Percentiles rank a stretch among this genome's conserved stretches.
Conservation (phyloP, 2,329 filamentous ascomycete species). For the Aspergillus clavatus region DNA sequence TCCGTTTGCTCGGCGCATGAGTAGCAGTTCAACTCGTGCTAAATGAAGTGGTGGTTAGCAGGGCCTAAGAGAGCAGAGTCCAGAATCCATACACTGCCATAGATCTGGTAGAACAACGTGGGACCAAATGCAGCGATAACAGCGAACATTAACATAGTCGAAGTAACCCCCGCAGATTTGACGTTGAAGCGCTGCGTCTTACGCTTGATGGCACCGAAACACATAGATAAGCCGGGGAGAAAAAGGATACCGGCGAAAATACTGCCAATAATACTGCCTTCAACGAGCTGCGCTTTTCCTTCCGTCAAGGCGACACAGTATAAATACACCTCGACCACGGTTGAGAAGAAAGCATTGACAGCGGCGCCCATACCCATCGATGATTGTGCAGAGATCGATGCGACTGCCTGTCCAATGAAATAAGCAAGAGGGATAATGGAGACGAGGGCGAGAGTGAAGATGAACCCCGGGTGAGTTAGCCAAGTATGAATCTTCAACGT, state of each 20-base stretch:
- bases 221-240: conserved; percentile 93
- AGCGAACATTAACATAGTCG: conserved; percentile 95
- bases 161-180: conserved; percentile 90
- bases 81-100: conserved; percentile 65
- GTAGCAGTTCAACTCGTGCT: conserved; percentile 86
- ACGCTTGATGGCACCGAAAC: conserved; percentile 93
- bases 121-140: conserved; percentile 93
- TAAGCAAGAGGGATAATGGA: conserved; percentile 97
- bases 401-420: conserved; percentile 97
- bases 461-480: conserved; percentile 75
- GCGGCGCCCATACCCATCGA: conserved; percentile 97
- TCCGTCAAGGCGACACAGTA: conserved; percentile 92
- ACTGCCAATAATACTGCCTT: conserved; percentile 94
- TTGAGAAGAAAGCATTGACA: conserved; percentile 97
- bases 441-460: conserved; percentile 77
- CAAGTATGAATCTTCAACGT: conserved; percentile 64
- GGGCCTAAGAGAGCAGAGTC: background rate
- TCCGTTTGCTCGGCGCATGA: conserved; percentile 53
- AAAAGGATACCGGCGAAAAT: conserved; percentile 97
- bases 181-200: conserved; percentile 99
- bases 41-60: conserved; percentile 32
- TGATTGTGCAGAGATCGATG: conserved; percentile 96
- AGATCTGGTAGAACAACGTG: conserved; percentile 97
- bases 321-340: conserved; percentile 92
- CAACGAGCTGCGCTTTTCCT: conserved; percentile 87